Conservation (phyloP, 2,329 filamentous ascomycete species). For the Monascus ruber region DNA sequence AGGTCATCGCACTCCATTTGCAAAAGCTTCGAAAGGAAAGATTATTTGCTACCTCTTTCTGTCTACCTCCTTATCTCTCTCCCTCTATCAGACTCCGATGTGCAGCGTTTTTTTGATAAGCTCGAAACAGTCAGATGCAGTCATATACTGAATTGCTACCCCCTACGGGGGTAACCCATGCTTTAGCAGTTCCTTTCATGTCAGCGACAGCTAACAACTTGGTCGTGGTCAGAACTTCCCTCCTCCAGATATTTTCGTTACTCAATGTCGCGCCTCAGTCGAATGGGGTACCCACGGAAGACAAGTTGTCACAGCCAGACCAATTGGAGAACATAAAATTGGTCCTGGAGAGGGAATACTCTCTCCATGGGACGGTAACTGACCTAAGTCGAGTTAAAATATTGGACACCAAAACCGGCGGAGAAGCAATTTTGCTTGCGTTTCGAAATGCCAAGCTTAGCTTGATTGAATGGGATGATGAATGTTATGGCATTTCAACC, state of each 20-base stretch:
- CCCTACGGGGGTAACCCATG: slow-evolving; percentile 87
- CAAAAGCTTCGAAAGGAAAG: no score
- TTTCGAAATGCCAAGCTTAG: slow-evolving; percentile 88
- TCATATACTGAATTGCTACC: slow-evolving; percentile 93
- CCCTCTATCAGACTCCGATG: no score
- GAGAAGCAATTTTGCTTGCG: slow-evolving; percentile 71
- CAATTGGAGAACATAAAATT: slow-evolving; percentile 62
- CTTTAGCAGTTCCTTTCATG: slow-evolving; percentile 66
- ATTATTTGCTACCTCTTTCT: no score
- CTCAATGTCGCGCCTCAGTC: slow-evolving; percentile 44
- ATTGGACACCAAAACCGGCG: slow-evolving; percentile 61
- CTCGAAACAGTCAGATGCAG: slow-evolving; percentile 54
- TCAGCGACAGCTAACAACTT: slow-evolving; percentile 70
- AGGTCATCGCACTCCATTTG: no score
- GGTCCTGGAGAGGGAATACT: slow-evolving; percentile 72
- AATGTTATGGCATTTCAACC: slow-evolving; percentile 66
- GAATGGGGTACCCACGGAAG: slow-evolving; percentile 23
- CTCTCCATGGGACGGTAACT: slow-evolving; percentile 71
- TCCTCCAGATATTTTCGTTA: slow-evolving; percentile 81
- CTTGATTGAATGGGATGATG: slow-evolving; percentile 85
- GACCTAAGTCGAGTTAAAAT: slow-evolving; percentile 70
- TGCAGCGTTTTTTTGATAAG: no score
- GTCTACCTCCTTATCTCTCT: no score
- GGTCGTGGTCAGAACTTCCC: slow-evolving; percentile 79
- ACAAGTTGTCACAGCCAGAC: slow-evolving; percentile 51